Evolutionary conservation across 2,329 filamentous ascomycete species (phyloP).

Genomic region (Colletotrichum caudatum): DNA sequence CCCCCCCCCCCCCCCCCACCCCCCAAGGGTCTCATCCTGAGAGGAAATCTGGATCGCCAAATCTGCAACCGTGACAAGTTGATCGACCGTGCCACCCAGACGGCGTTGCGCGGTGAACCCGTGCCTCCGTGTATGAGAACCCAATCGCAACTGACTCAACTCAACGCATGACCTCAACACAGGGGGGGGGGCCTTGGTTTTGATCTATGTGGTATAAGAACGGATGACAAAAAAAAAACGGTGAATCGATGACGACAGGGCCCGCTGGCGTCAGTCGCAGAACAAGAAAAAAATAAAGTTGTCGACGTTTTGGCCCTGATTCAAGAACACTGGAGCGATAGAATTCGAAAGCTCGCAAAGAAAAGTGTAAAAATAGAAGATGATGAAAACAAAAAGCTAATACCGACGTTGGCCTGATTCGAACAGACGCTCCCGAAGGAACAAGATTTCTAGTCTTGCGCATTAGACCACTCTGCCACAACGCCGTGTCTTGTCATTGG

Average conservation of each 20-base stretch:
- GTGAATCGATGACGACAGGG: too few species aligned
- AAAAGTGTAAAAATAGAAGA: too few species aligned
- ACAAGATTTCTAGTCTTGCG: conserved; percentile 38
- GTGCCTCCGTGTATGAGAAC: background rate
- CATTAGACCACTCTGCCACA: conserved; percentile 38
- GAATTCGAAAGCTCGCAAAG: too few species aligned
- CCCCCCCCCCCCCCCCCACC: too few species aligned
- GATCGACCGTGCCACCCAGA: background rate
- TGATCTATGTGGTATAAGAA: background rate
- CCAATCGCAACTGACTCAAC: conserved; percentile 6
- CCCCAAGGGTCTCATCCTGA: background rate
- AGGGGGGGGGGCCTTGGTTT: background rate
- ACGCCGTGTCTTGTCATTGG: conserved; percentile 5
- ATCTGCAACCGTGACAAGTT: conserved; percentile 32
- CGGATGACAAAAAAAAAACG: background rate
- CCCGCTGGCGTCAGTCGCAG: background rate
- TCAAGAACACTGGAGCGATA: too few species aligned
- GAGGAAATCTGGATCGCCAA: conserved; percentile 20
- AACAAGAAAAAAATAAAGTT: background rate
- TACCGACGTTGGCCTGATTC: conserved; percentile 32
- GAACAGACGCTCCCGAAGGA: conserved; percentile 38
- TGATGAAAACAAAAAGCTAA: too few species aligned
- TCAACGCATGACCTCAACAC: background rate
- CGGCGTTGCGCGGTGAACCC: background rate
- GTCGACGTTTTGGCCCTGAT: too few species aligned